These are phyloP conservation scores for Lepidopterella palustris DNA, from an alignment of 495 filamentous ascomycete species.

Conservation along the genomic window DNA sequence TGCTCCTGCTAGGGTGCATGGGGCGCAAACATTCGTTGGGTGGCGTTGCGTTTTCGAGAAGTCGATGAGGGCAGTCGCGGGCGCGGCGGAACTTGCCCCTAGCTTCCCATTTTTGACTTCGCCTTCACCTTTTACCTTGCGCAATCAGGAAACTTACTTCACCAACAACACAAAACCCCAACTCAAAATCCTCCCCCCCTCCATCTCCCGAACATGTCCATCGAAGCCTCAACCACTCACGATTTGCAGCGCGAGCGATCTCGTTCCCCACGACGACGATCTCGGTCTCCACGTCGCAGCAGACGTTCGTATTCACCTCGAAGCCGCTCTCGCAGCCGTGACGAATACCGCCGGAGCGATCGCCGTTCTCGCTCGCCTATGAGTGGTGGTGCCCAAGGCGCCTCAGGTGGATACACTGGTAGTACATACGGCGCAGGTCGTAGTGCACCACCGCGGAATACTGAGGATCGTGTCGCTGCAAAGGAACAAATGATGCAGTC, in stretches of 20 bases:
- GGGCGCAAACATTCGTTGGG: neutral
- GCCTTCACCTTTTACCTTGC: neutral
- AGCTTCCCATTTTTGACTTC: neutral
- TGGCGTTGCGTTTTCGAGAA: slow-evolving; percentile 1
- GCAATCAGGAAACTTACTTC: neutral
- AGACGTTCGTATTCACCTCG: slow-evolving; percentile 90
- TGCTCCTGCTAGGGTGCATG: neutral
- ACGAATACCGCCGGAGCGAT: slow-evolving; percentile 77
- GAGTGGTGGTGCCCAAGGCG: slow-evolving; percentile 60
- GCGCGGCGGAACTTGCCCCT: slow-evolving; percentile 1
- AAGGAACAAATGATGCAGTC: slow-evolving; percentile 95
- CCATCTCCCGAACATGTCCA: slow-evolving; percentile 15
- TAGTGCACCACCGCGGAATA: slow-evolving; percentile 61
- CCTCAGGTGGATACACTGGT: slow-evolving; percentile 59
- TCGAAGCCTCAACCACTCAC: slow-evolving; percentile 21
- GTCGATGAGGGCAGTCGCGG: neutral
- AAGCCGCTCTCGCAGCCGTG: slow-evolving; percentile 84
- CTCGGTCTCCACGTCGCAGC: slow-evolving; percentile 64
- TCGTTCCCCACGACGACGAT: slow-evolving; percentile 84
- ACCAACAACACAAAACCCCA: neutral
- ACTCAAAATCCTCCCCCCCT: neutral
- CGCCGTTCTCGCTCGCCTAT: slow-evolving; percentile 79
- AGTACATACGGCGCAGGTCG: slow-evolving; percentile 54
- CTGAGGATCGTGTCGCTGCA: slow-evolving; percentile 75
- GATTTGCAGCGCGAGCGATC: slow-evolving; percentile 80